Base-by-base conservation (phyloP, 2,329 filamentous ascomycete species). In the Arthrinium puccinioides region DNA sequence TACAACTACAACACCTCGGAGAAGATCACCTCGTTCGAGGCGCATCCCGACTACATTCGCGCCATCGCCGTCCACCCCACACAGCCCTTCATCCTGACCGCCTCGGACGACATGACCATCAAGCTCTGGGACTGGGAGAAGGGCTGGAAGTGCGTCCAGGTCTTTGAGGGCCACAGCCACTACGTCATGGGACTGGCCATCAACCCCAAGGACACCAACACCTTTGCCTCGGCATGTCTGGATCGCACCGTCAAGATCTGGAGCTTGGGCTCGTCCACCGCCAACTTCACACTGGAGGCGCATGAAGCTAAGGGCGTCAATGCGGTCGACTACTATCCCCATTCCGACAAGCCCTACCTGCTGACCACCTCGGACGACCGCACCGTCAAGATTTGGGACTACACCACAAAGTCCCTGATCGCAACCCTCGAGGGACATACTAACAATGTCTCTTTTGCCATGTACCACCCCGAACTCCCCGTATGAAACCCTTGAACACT, bases 1-100 rank as follows among this genome's bases (percentile, higher is more conserved):
- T 94, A 95, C 76, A 97, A 98, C 70, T 98, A 97, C 76, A 97
- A 98, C 69, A 98, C 92, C 37, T 94, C 87, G 43, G 92, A 98
- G 67, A 97, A 96, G 76, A 92, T 97, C 55, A 90, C 88, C 37
- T 86, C 86, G 13, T 97, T 96, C 63, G 90, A 97, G 68, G 90
- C 89, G 36, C 92, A 98, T 60, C 92, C 92, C 43, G 92, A 98
- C 64, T 98, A 98, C 59, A 97, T 98, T 59, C 86, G 92, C 53
- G 89, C 92, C 35, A 96, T 98, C 51, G 87, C 83, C 46, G 87
- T 98, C 25, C 92, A 98, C 61, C 92, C 92, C 6, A 88, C 88
- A 30, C 88, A 95, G 58, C 89, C 92, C 2, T 97, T 96, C 55
- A 87, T 97, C 37, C 73, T 98, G 42, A 98, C 92, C 38, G 92